Conservation (phyloP, 345 rosid genomes). For the Balakata baccata region DNA sequence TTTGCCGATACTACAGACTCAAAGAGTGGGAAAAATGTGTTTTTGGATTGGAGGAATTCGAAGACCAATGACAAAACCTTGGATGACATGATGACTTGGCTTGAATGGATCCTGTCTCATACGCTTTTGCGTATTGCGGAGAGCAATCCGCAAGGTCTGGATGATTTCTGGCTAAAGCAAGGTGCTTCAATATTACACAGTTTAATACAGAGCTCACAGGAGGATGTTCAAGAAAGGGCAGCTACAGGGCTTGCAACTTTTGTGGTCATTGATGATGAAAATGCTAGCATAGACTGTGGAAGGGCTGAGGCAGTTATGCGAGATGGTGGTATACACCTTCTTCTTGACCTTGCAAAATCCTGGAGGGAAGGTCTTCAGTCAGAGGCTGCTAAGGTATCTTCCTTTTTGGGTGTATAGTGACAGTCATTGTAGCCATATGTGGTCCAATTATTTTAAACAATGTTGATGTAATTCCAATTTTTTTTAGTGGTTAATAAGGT, state of each 20-base stretch:
- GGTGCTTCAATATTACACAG: conserved; percentile 31
- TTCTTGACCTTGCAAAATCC: conserved; percentile 37
- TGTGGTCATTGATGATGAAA: conserved; percentile 41
- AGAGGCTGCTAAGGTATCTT: conserved; percentile 42
- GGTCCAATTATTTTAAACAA: conserved; percentile 3
- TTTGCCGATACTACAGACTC: conserved; percentile 34
- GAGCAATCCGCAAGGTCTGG: conserved; percentile 31
- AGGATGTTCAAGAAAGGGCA: conserved; percentile 43
- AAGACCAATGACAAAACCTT: conserved; percentile 15
- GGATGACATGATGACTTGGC: conserved; percentile 28
- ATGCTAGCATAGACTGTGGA: conserved; percentile 33
- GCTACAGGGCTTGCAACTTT: conserved; percentile 40
- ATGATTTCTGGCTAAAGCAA: conserved; percentile 36
- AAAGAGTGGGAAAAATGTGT: conserved; percentile 22
- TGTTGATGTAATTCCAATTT: conserved; percentile 1
- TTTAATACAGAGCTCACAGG: conserved; percentile 34
- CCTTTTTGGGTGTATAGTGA: conserved; percentile 1
- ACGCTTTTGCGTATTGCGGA: conserved; percentile 34
- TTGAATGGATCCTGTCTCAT: conserved; percentile 42
- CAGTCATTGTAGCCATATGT: background rate
- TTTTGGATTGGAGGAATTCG: conserved; percentile 30
- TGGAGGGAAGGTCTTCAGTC: conserved; percentile 40
- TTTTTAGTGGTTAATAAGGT: conserved; percentile 10
- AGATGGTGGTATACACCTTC: conserved; percentile 31
- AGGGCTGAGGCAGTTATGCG: conserved; percentile 35